Percentiles rank a stretch among this genome's conserved stretches.
phyloP scores from a whole-genome alignment of 163 green algal genomes.

The Scenedesmus sp. region DNA sequence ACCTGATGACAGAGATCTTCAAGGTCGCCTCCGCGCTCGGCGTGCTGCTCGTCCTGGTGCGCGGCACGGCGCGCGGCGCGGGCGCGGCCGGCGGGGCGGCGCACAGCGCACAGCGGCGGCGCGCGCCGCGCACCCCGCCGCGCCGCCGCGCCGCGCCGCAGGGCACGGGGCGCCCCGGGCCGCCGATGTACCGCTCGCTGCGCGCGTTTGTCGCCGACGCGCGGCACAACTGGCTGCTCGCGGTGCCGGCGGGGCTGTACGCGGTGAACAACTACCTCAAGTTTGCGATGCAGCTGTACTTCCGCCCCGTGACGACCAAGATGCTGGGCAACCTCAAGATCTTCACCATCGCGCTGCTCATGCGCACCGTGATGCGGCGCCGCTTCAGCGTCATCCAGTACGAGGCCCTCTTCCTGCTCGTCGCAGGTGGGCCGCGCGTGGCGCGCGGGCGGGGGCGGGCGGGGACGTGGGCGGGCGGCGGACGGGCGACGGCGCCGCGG shows the following conservation, averaged over 20 bases:
- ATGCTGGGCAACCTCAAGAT: conserved; percentile 98
- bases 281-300: conserved; percentile 52
- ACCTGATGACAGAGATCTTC: conserved; percentile 89
- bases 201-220: conserved; percentile 73
- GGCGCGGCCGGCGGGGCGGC: no score
- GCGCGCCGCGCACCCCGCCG: no score
- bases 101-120: no score
- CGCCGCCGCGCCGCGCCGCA: no score
- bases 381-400: conserved; percentile 71
- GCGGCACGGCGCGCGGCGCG: neutral
- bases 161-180: conserved; percentile 72
- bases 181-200: conserved; percentile 72
- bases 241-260: conserved; percentile 89
- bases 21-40: conserved; percentile 89
- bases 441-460: no score
- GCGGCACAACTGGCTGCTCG: conserved; percentile 83
- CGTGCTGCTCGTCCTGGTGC: conserved; percentile 74
- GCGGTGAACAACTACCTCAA: conserved; percentile 98
- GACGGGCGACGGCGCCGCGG: no score
- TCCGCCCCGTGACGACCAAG: conserved; percentile 62
- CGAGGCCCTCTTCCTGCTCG: conserved; percentile 94
- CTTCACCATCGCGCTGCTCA: conserved; percentile 93
- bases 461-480: no score
- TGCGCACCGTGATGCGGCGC: conserved; percentile 86
- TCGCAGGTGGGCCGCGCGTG: conserved; percentile 65